These are phyloP conservation scores for Lachnellula arida DNA, from an alignment of 2,329 filamentous ascomycete species.

Conservation along the genomic window DNA sequence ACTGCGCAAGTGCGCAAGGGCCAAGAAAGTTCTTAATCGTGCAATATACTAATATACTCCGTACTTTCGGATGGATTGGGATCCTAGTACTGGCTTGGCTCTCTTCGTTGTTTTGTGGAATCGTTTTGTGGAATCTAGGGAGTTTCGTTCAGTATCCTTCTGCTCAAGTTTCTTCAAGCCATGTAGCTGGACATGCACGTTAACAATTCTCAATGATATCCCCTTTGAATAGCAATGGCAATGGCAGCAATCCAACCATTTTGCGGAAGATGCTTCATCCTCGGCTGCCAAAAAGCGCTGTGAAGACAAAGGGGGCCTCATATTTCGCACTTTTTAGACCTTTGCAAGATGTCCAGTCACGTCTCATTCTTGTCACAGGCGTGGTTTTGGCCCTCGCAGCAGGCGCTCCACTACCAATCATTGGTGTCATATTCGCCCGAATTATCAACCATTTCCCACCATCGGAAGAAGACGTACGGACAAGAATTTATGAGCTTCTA, in stretches of 20 bases:
- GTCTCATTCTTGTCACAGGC: constrained; percentile 35
- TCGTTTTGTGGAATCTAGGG: not conserved
- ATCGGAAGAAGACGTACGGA: constrained; percentile 37
- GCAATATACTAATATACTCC: not conserved
- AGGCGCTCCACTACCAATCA: constrained; percentile 59
- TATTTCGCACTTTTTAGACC: constrained; percentile 45
- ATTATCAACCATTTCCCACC: constrained; percentile 55
- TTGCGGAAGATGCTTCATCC: constrained; percentile 10
- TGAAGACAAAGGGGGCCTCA: constrained; percentile 39
- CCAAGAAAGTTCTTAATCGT: not conserved
- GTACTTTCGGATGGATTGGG: not conserved
- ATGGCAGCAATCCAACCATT: constrained; percentile 8
- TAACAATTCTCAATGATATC: constrained; percentile 8
- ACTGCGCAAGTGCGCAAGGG: not conserved
- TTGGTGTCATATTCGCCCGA: constrained; percentile 60
- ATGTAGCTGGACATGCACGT: constrained; percentile 2
- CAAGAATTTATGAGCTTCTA: constrained; percentile 38
- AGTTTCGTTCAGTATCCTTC: not conserved
- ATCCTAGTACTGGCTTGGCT: not conserved
- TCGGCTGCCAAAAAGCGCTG: constrained; percentile 33
- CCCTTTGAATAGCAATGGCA: not conserved
- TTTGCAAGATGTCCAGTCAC: constrained; percentile 37
- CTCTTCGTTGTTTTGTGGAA: not conserved
- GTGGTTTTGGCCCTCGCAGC: constrained; percentile 47
- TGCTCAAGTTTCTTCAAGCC: not conserved